These are phyloP conservation scores for Cordyceps cateniannulata DNA, from an alignment of 2,329 filamentous ascomycete genomes.

Conservation along the genomic window DNA sequence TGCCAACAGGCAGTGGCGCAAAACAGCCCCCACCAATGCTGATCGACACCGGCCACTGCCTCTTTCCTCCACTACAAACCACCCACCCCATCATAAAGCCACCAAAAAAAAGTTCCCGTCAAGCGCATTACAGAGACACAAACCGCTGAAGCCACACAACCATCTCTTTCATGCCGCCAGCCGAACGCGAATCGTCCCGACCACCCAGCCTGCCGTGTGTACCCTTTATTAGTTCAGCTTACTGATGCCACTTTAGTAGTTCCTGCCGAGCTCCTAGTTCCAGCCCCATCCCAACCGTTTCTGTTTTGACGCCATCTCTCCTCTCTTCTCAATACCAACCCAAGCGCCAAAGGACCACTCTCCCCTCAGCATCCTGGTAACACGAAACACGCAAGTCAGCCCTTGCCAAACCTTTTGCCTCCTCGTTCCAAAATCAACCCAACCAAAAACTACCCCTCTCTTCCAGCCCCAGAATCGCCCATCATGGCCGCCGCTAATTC, in stretches of 20 bases:
- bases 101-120: too few species aligned
- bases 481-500: constrained; percentile 5
- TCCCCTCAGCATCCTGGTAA: too few species aligned
- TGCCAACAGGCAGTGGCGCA: too few species aligned
- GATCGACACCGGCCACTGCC: background rate
- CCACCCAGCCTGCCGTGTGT: background rate
- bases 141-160: background rate
- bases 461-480: background rate
- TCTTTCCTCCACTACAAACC: too few species aligned
- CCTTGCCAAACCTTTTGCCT: too few species aligned
- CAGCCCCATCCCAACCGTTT: background rate
- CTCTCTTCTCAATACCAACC: background rate
- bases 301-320: background rate
- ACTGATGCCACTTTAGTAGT: background rate
- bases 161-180: background rate
- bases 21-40: background rate
- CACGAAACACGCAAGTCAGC: too few species aligned
- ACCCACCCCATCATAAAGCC: too few species aligned
- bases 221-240: background rate
- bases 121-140: background rate
- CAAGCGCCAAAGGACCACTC: background rate
- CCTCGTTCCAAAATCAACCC: too few species aligned
- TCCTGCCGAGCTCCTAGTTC: background rate
- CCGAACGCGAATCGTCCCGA: background rate
- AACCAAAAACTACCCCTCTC: too few species aligned